Base-by-base conservation (phyloP, 2,329 filamentous ascomycete genomes). In the Exophiala aquamarina region DNA sequence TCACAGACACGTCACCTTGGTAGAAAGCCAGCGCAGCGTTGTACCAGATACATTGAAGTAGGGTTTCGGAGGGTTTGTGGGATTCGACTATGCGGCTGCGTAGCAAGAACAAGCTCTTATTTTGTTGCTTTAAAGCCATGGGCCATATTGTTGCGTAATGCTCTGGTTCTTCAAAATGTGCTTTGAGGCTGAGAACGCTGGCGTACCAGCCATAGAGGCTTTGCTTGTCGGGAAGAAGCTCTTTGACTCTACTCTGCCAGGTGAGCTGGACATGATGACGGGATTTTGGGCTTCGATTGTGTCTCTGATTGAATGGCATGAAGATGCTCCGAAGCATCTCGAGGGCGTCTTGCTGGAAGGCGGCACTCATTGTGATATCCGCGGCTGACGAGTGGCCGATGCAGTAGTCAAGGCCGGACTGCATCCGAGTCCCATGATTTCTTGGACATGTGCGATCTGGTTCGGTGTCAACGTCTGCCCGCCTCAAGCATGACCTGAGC, bases 51-150 rank as follows among this genome's bases (percentile, higher is more conserved):
- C 45, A 49, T 26, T 43, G 23, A 8, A 49, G 13, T 20, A 49
- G 20, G n/a, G 32, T 43, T 23, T 49, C 40, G 7, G 45, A 43
- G 10, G 45, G 45, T 11, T 10, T 26, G 3, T n/a, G 4, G 11
- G 31, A 15, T 21, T 35, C 17, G 7, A 34, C 21, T 9, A 49
- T 15, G 15, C 44, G 14, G 18, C 38, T 18, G 29, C 45, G 29
- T 9, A 49, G 45, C 21, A 49, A 39, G 20, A 21, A 38, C n/a
- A 43, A 23, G 26, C 45, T 49, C 15, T 26, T 26, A 20, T 49
- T 49, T 15, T 49, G 45, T 33, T 49, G 45, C 21, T 28, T 43
- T n/a, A 49, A 34, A 21, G 45, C 45, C 45, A 49, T 49, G 17
- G 45, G 45, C 21, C 36, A 49, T 17, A 49, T 39, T 9, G 36